phyloP scores from a whole-genome alignment of 331 rosid genomes.

The Acacia concinna region DNA sequence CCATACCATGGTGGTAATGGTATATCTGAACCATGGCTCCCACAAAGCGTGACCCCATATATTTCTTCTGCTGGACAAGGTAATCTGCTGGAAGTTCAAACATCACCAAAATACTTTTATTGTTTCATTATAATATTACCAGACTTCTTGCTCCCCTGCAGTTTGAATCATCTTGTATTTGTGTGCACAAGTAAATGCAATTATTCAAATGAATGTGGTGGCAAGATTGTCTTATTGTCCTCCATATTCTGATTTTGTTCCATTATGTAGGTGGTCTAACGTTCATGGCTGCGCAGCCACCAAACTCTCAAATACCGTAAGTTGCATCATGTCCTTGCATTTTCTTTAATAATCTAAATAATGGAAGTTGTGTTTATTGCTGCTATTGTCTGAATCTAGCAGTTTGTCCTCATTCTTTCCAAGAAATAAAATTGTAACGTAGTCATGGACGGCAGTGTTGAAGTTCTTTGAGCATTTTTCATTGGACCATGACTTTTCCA shows the following conservation, averaged over 20 bases:
- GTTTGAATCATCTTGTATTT: slow-evolving; percentile 1
- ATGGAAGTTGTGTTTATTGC: background rate
- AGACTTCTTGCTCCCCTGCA: background rate
- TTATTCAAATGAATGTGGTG: background rate
- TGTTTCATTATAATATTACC: background rate
- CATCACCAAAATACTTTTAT: background rate
- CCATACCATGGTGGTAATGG: slow-evolving; percentile 26
- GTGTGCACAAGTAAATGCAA: slow-evolving; percentile 11
- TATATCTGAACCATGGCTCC: slow-evolving; percentile 48
- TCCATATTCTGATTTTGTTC: slow-evolving; percentile 21
- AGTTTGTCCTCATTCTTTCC: background rate
- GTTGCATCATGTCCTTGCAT: slow-evolving; percentile 32
- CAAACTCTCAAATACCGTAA: slow-evolving; percentile 67
- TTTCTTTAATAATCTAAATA: background rate
- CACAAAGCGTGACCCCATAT: slow-evolving; percentile 39
- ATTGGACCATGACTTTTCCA: background rate
- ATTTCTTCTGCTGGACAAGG: slow-evolving; percentile 49
- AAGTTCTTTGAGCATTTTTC: background rate
- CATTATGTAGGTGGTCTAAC: slow-evolving; percentile 63
- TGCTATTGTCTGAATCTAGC: background rate
- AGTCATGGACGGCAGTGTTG: background rate
- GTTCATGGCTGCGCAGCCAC: slow-evolving; percentile 59
- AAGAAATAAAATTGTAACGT: background rate
- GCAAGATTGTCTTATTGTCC: background rate
- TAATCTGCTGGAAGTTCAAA: slow-evolving; percentile 16